A percentile compares a stretch with the other conserved stretches of the same genome.
Evolutionary conservation across 1,284 basidiomycete species (phyloP).

Genomic region (Boletellus dicymbophilus): DNA sequence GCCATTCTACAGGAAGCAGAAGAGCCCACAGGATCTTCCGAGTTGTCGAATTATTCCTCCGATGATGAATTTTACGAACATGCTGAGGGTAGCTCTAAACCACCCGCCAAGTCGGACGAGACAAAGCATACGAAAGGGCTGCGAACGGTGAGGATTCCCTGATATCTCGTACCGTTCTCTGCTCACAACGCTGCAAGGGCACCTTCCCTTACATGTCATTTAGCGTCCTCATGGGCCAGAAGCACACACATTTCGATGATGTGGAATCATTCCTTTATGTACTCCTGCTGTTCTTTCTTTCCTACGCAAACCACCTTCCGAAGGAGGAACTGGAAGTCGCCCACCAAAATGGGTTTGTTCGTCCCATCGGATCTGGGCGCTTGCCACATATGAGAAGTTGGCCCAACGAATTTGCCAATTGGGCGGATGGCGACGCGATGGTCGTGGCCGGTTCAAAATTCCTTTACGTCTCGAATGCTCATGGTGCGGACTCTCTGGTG

Average conservation of each 20-base stretch:
- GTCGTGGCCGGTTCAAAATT: neutral
- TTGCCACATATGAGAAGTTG: neutral
- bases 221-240: neutral
- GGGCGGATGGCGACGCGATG: neutral
- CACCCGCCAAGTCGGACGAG: neutral
- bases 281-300: conserved; percentile 14
- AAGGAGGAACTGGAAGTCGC: neutral
- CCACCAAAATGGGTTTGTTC: neutral
- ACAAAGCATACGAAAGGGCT: neutral
- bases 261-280: conserved; percentile 17
- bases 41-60: neutral
- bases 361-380: neutral
- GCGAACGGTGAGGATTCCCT: neutral
- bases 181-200: neutral
- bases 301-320: conserved; percentile 5
- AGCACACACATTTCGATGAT: conserved; percentile 12
- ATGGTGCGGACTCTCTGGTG: neutral
- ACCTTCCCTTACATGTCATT: conserved; percentile 6
- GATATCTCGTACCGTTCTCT: no score
- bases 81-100: neutral
- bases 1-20: neutral
- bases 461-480: neutral
- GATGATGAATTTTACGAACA: no score
- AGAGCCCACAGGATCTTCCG: neutral
- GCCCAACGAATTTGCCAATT: neutral